These are phyloP conservation scores for Solanum tarapatanum DNA, from an alignment of 257 asterid genomes.

Conservation along the genomic window DNA sequence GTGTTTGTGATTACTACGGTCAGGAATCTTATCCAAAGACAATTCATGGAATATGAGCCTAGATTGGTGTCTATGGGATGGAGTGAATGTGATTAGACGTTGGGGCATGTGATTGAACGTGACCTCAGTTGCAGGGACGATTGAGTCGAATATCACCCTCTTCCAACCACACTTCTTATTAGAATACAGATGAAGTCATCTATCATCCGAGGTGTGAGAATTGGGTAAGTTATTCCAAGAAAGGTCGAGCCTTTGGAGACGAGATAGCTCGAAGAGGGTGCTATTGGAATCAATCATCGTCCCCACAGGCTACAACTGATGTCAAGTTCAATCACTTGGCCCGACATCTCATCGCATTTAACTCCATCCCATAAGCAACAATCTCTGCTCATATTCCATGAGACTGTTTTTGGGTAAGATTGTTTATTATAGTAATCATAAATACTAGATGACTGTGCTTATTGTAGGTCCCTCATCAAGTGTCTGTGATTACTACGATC, in stretches of 20 bases:
- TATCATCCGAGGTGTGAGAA: background rate
- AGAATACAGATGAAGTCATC: background rate
- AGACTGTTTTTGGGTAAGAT: background rate
- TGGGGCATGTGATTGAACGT: slow-evolving; percentile 9
- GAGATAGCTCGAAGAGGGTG: slow-evolving; percentile 5
- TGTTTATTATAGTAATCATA: background rate
- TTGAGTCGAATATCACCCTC: slow-evolving; percentile 1
- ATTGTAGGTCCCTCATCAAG: background rate
- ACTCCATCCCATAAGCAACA: slow-evolving; percentile 19
- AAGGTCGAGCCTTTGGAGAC: slow-evolving; percentile 1
- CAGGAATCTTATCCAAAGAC: background rate
- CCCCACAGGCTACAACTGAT: slow-evolving; percentile 7
- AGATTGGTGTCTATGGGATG: slow-evolving; percentile 11
- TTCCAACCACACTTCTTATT: background rate
- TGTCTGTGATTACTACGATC: background rate
- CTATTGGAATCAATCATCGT: background rate
- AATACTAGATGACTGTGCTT: background rate
- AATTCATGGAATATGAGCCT: slow-evolving; percentile 1
- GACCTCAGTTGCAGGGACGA: slow-evolving; percentile 10
- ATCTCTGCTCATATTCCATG: slow-evolving; percentile 4
- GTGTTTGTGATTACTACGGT: background rate
- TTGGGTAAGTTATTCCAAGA: slow-evolving; percentile 10
- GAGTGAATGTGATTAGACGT: slow-evolving; percentile 3
- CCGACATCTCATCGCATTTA: background rate
- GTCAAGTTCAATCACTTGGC: slow-evolving; percentile 15